phyloP scores from a whole-genome alignment of 2,329 filamentous ascomycete species.

The Magnaporthiopsis rhizophila region DNA sequence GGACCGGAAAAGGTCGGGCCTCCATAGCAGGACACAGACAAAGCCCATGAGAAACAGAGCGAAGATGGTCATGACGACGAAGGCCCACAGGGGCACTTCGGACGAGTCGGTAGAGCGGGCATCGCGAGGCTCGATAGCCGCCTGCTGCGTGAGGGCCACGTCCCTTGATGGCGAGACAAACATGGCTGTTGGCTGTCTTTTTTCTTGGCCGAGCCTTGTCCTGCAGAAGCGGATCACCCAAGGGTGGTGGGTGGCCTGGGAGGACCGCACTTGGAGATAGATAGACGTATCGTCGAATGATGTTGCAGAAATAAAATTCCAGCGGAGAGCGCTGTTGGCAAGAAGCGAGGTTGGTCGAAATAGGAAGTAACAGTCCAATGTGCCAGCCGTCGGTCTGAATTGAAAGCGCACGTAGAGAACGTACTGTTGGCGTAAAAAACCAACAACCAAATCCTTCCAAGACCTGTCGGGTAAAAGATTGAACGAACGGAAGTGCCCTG shows the following conservation, averaged over 20 bases:
- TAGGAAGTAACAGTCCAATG: neutral
- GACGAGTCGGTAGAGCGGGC: neutral
- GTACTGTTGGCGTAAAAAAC: neutral
- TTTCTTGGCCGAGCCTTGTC: neutral
- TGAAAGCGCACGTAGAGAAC: neutral
- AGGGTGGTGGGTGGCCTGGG: neutral
- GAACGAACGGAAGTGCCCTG: neutral
- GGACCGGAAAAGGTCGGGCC: neutral
- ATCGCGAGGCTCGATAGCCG: neutral
- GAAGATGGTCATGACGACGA: constrained; percentile 5
- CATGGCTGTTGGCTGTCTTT: neutral
- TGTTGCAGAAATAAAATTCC: neutral
- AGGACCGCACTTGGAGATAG: neutral
- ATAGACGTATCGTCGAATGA: neutral
- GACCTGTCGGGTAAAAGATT: neutral
- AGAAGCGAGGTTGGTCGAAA: neutral
- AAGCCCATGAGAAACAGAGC: constrained; percentile 4
- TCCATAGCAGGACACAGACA: constrained; percentile 1
- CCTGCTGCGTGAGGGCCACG: neutral
- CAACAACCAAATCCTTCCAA: neutral
- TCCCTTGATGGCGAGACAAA: neutral
- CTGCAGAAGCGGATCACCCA: too few relatives aligned
- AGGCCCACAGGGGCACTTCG: constrained; percentile 6
- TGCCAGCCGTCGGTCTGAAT: neutral
- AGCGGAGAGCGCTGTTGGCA: neutral